Conservation (phyloP, 2,329 filamentous ascomycete genomes). For the Cordyceps tenuipes region DNA sequence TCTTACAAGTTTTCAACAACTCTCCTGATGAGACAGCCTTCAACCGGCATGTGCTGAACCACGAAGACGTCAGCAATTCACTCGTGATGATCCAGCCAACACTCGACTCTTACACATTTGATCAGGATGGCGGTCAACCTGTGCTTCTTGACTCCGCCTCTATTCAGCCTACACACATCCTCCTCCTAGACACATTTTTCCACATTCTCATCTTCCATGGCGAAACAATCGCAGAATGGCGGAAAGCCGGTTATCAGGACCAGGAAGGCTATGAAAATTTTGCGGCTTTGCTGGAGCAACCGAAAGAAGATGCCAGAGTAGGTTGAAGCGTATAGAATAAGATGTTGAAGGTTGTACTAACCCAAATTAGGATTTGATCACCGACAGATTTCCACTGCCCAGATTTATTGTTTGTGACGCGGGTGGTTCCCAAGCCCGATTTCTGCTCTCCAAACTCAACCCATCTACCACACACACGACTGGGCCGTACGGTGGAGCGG, state of each 20-base stretch:
- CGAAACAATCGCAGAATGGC: constrained; percentile 95
- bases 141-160: constrained; percentile 95
- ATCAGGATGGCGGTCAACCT: constrained; percentile 84
- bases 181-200: constrained; percentile 97
- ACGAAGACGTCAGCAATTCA: constrained; percentile 94
- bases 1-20: constrained; percentile 98
- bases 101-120: constrained; percentile 92
- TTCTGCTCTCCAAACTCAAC: constrained; percentile 93
- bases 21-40: constrained; percentile 99
- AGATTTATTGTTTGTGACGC: constrained; percentile 98
- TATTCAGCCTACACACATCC: constrained; percentile 87
- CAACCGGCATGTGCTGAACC: constrained; percentile 91
- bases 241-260: constrained; percentile 94
- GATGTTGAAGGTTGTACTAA: constrained; percentile 12
- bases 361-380: constrained; percentile 71
- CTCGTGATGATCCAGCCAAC: constrained; percentile 99
- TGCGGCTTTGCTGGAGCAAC: constrained; percentile 74
- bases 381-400: constrained; percentile 94
- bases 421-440: constrained; percentile 95
- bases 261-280: constrained; percentile 99
- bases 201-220: constrained; percentile 99
- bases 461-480: constrained; percentile 95
- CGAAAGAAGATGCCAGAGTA: constrained; percentile 93
- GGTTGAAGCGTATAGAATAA: constrained; percentile 24
- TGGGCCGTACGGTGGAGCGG: constrained; percentile 81